These are phyloP conservation scores for Tylopilus vinaceipallidus DNA, from an alignment of 768 basidiomycete species.

Conservation along the genomic window DNA sequence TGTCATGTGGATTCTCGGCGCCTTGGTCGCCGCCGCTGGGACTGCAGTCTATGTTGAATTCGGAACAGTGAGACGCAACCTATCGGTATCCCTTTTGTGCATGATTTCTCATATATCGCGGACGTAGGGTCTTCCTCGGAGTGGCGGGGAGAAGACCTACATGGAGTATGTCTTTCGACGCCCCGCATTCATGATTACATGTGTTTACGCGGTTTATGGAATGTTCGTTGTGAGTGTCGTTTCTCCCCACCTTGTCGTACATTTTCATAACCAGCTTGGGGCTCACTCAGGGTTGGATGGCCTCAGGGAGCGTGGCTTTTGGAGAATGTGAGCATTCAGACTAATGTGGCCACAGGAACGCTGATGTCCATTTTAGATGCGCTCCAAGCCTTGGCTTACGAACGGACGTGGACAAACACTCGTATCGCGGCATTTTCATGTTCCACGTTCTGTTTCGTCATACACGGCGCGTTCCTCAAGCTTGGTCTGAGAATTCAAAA, in stretches of 20 bases:
- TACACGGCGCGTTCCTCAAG: constrained; percentile 53
- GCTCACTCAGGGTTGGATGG: constrained; percentile 47
- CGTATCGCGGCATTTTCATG: constrained; percentile 56
- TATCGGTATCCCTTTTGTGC: background rate
- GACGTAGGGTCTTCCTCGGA: constrained; percentile 62
- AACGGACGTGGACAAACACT: constrained; percentile 44
- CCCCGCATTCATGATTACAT: constrained; percentile 61
- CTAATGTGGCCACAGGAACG: background rate
- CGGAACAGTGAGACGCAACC: constrained; percentile 51
- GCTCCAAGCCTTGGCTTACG: constrained; percentile 49
- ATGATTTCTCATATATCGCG: background rate
- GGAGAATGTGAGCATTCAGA: constrained; percentile 58
- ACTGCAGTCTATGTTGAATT: constrained; percentile 74
- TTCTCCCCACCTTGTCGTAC: background rate
- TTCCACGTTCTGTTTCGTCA: constrained; percentile 52
- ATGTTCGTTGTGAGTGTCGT: constrained; percentile 51
- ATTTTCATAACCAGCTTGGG: background rate
- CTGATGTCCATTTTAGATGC: constrained; percentile 45
- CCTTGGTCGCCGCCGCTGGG: constrained; percentile 60
- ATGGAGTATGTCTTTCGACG: constrained; percentile 66
- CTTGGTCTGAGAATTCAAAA: constrained; percentile 66
- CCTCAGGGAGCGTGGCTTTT: constrained; percentile 63
- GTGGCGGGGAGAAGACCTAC: constrained; percentile 77
- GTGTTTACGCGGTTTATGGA: constrained; percentile 55
- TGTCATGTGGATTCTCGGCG: constrained; percentile 69